Evolutionary conservation across 257 asterid genomes (phyloP).

Genomic region (Leptodermis oblonga): DNA sequence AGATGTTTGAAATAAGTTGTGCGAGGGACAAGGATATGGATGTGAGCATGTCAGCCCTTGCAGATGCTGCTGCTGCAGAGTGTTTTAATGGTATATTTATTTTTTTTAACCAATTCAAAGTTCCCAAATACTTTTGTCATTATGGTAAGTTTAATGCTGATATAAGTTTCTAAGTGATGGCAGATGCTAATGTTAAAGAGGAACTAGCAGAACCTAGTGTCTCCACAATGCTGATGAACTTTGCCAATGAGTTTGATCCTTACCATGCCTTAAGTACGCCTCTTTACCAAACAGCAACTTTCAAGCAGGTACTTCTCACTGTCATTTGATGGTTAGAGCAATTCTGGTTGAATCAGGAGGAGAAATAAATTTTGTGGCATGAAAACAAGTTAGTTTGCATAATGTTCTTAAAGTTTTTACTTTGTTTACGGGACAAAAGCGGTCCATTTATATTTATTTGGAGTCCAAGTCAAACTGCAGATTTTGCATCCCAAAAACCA

Average conservation of each 20-base stretch:
- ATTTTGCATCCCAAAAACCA: neutral
- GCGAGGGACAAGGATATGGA: constrained; percentile 56
- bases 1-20: constrained; percentile 43
- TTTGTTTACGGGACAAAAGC: neutral
- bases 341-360: neutral
- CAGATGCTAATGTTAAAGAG: constrained; percentile 32
- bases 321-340: neutral
- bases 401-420: neutral
- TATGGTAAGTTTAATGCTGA: neutral
- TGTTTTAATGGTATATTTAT: constrained; percentile 37
- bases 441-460: neutral
- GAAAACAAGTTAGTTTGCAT: no score
- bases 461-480: neutral
- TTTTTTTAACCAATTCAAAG: neutral
- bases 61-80: constrained; percentile 37
- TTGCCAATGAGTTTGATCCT: constrained; percentile 80
- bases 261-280: constrained; percentile 86
- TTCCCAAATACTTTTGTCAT: neutral
- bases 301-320: constrained; percentile 69
- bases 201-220: constrained; percentile 51
- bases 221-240: constrained; percentile 85
- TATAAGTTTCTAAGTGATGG: constrained; percentile 14
- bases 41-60: constrained; percentile 44
- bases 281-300: constrained; percentile 95
- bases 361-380: neutral